These are phyloP conservation scores for Dalbergia cultrata DNA, from an alignment of 306 rosid species.

Conservation along the genomic window DNA sequence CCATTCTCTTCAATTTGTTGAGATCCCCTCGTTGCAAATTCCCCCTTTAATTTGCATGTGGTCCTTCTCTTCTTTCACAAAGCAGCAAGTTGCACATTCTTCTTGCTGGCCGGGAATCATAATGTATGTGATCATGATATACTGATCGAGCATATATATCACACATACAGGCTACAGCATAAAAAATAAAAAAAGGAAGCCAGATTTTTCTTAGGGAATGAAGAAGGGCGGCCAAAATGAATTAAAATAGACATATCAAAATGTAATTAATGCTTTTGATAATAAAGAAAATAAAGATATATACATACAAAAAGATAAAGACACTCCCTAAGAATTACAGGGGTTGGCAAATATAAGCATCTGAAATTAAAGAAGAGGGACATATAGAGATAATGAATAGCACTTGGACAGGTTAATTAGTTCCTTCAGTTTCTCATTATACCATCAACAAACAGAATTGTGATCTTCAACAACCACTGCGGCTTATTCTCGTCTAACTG, in stretches of 20 bases:
- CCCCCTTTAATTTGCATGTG: constrained; percentile 32
- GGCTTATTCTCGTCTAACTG: not conserved
- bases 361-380: not conserved
- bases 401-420: not conserved
- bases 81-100: constrained; percentile 27
- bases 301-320: no score
- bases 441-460: not conserved
- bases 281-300: no score
- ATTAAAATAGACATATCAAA: not conserved
- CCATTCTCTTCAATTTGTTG: not conserved
- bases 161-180: not conserved
- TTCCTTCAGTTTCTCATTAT: not conserved
- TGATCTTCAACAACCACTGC: constrained; percentile 23
- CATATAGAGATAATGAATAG: not conserved
- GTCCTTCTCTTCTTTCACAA: constrained; percentile 29
- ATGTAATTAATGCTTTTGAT: not conserved
- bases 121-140: not conserved
- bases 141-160: not conserved
- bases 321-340: no score
- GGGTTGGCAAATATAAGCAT: no score
- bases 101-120: constrained; percentile 21
- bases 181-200: not conserved
- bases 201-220: constrained; percentile 1
- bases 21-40: constrained; percentile 28
- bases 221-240: not conserved